Conservation (phyloP, 2,329 filamentous ascomycete species). For the Mycosphaerelloides madeirae region DNA sequence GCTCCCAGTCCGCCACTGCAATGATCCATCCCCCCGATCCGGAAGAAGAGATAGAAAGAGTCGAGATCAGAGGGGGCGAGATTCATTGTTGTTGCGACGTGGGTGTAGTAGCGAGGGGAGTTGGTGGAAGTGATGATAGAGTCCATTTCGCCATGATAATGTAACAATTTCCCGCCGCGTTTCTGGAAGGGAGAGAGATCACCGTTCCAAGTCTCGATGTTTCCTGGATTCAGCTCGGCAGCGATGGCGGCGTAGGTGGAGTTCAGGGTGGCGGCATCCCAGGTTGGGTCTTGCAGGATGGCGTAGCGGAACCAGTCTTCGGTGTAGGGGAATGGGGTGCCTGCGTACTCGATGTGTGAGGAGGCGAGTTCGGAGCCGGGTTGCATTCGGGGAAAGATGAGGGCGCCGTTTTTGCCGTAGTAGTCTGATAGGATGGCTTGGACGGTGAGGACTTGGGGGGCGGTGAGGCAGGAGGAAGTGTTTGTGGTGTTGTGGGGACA, state of each 20-base stretch:
- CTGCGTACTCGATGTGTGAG: slow-evolving; percentile 34
- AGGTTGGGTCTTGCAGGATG: slow-evolving; percentile 42
- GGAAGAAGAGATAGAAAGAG: slow-evolving; percentile 53
- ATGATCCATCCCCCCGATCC: slow-evolving; percentile 48
- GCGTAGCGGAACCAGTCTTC: slow-evolving; percentile 48
- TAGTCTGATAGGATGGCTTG: slow-evolving; percentile 38
- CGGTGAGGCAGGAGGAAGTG: slow-evolving; percentile 39
- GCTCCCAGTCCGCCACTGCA: slow-evolving; percentile 45
- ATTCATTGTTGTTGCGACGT: slow-evolving; percentile 41
- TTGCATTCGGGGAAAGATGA: slow-evolving; percentile 48
- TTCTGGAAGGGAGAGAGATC: slow-evolving; percentile 38
- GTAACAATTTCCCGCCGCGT: slow-evolving; percentile 44
- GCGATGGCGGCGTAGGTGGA: slow-evolving; percentile 35
- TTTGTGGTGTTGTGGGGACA: slow-evolving; percentile 33
- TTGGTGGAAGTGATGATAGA: slow-evolving; percentile 40
- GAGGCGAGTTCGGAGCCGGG: slow-evolving; percentile 43
- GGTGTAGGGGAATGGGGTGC: slow-evolving; percentile 40
- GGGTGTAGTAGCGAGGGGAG: slow-evolving; percentile 44
- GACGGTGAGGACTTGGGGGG: slow-evolving; percentile 40
- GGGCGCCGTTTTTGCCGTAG: slow-evolving; percentile 37
- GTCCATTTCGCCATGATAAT: slow-evolving; percentile 40
- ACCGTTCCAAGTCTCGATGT: slow-evolving; percentile 40
- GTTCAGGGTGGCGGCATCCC: slow-evolving; percentile 36
- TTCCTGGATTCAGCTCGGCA: slow-evolving; percentile 31
- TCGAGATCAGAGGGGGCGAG: slow-evolving; percentile 40